Base-by-base conservation (phyloP, 129 eudicot genomes). In the Kitagawia praeruptora region DNA sequence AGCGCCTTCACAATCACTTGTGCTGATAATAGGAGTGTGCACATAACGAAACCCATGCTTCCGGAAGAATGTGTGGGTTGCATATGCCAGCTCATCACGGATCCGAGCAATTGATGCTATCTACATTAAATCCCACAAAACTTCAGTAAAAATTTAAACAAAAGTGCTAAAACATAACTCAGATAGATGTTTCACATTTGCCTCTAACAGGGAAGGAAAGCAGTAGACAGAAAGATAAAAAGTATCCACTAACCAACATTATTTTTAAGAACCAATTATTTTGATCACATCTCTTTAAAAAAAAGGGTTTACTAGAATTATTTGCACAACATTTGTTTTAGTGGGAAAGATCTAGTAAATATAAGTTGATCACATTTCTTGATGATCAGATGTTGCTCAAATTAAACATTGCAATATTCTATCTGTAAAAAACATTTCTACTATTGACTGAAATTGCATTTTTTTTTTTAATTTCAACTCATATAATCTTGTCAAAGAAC, bases 1-100 rank as follows among this genome's bases (percentile, higher is more conserved):
- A 14, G 97, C 97, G 23, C 98, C 98, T 88, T 94, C 98, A 79
- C 98, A 94, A 79, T 94, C 98, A 78, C 98, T 91, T 23, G 98
- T 94, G 39, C 96, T 91, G 81, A 94, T 82, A 63, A 94, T 94
- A 25, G 98, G 98, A 28, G 98, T 93, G 77, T 94, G 98, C 31
- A 94, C 85, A 39, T 91, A 91, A 28, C 90, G 86, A 81, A 94
- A 94, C 40, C 93, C 96, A 34, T 94, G 90, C 40, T 91, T 75
- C 37, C 86, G 96, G 88, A 94, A 94, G 81, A 94, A 94, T 63
- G 97, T 88, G 84, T 94, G 98, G 66, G 97, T 94, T 2, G 98
- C 98, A 84, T 82, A 94, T 4, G 98, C 91, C 82, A 94, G 84
- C 58, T 86, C 92, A 56, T 91, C 88, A 53, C 97, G 97, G 10